Evolutionary conservation across 129 eudicot genomes (phyloP).

Genomic region (Artemisia tridentata): DNA sequence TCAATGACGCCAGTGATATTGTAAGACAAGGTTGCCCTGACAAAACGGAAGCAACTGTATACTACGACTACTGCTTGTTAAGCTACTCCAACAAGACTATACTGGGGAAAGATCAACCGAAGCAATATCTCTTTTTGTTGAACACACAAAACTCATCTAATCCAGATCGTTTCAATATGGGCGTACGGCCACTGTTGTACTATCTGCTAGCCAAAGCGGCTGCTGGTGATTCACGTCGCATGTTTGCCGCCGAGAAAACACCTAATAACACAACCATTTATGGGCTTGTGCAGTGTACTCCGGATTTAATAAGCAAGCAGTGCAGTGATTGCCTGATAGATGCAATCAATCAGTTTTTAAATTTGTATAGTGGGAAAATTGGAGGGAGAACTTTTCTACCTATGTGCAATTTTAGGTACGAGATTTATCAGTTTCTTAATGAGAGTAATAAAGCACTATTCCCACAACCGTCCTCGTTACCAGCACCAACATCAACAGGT

Average conservation of each 20-base stretch:
- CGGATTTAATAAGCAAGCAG: not conserved
- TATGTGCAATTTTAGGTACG: not conserved
- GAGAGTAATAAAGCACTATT: too few relatives aligned
- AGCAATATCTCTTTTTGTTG: not conserved
- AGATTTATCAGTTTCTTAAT: too few relatives aligned
- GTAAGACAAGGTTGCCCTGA: not conserved
- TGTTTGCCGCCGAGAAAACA: not conserved
- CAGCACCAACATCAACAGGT: too few relatives aligned
- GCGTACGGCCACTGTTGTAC: not conserved
- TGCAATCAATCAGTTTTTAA: not conserved
- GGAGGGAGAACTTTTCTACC: not conserved
- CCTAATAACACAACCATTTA: not conserved
- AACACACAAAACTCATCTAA: not conserved
- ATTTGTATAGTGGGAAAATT: not conserved
- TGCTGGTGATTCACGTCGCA: not conserved
- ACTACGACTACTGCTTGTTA: not conserved
- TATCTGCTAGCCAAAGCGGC: not conserved
- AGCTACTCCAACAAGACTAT: not conserved
- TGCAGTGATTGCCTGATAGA: not conserved
- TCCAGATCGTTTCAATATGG: not conserved
- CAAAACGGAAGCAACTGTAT: not conserved
- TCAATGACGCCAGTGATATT: not conserved
- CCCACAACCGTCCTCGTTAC: too few relatives aligned
- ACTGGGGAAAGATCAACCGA: not conserved
- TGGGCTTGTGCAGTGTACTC: not conserved